Evolutionary conservation across 257 asterid genomes (phyloP), one percentile per base, ranked within the genome.

Genomic region (Cynanchum wilfordii): DNA sequence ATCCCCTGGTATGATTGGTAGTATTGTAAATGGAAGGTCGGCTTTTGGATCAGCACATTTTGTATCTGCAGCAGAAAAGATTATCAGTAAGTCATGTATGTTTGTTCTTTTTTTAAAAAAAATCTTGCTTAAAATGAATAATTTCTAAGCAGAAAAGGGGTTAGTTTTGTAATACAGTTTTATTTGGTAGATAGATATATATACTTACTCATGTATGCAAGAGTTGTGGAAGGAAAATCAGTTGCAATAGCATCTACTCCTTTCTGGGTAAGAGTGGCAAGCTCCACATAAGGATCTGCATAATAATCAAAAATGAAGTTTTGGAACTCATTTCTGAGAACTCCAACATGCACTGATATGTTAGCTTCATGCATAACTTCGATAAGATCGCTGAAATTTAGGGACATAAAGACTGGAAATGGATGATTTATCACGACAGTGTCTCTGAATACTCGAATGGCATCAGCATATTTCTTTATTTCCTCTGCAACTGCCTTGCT

Each of bases 281-380:
- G 82, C 82, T 91, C 90, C 7, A 84, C 85, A 51, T 91, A 93
- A 25, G 98, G 98, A 85, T 93, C 97, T 1, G 96, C 78, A 5
- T 83, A 71, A 73, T 85, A 91, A 62, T 93, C 96, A 63, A 93
- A 85, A 9, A 83, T 79, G 51, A 93, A 81, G 83, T 88, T 92
- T 51, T 77, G 80, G 68, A 86, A 93, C 68, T 93, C 98, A 51
- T 93, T 91, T 82, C 77, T 87, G 25, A 93, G 81, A 72, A 79
- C 33, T 47, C 95, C 96, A 17, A 84, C 88, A 30, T 89, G 91
- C 4, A 93, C 95, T 5, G 93, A 89, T 79, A 91, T 10, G 45
- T 93, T 93, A 33, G 91, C 96, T 56, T 96, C 90, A 49, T 91
- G 96, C 76, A 93, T 76, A 52, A 86, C 76, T 1, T 83, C 81